Base-by-base conservation (phyloP, 176 grass and related monocot species). In the Themeda triandra region DNA sequence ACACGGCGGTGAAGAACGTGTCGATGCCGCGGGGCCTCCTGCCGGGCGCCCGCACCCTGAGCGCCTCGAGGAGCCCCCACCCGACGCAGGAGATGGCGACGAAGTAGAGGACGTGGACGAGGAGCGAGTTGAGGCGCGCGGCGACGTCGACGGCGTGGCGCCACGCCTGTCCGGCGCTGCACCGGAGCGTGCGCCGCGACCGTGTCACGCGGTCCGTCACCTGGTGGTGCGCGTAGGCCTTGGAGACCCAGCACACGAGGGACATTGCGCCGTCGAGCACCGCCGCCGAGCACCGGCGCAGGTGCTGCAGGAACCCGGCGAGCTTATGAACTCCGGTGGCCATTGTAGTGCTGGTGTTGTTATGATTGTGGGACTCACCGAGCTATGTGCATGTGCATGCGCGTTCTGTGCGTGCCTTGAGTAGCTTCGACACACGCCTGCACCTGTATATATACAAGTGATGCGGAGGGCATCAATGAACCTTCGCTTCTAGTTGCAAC, bases 1-100 rank as follows among this genome's bases (percentile, higher is more conserved):
- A 95, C 2, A 95, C 90, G 32, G 90, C 78, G 30, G 85, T 95
- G 83, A 90, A 95, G 83, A 95, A 86, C 21, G 75, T 44, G 39
- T 92, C 90, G 54, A 95, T 63, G 73, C 5, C 15, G 69, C 79
- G 63, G 8, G 85, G 85, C 13, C 6, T 31, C n/a, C 39, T 5
- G 32, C 14, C 13, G 17, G 75, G 45, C 6, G 63, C 45, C 23
- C 73, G 79, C 17, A 51, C 41, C 48, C 44, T 54, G 15, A 86
- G 21, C 81, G 27, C 12, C 8, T 25, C 69, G 23, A 95, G 81
- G 15, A 89, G 46, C 2, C 63, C 76, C 76, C 73, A 89, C 8
- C 87, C 87, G 82, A 28, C 21, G 60, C 69, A 80, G 36, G 87
- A 85, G 28, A 85, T 1, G 29, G 77, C 13, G 23, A 86, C 17